Evolutionary conservation across 1,139 yeast species (phyloP).

Genomic region (Protomyces inouyei): DNA sequence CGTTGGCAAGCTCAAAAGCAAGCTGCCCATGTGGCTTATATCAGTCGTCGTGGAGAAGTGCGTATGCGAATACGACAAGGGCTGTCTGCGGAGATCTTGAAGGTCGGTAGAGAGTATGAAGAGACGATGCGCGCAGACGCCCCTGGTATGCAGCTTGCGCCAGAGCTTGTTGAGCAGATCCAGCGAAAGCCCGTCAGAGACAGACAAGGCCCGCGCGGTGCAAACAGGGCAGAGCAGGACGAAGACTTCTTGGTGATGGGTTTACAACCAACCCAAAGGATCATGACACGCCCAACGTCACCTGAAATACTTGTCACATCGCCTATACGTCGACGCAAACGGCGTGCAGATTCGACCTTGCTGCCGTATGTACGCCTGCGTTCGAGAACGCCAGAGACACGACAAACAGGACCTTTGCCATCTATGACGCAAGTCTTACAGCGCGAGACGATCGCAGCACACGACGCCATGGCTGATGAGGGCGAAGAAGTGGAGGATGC

Average conservation of each 20-base stretch:
- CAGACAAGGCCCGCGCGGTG: neutral
- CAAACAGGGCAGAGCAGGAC: conserved; percentile 6
- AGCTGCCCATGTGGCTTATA: conserved; percentile 12
- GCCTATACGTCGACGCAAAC: neutral
- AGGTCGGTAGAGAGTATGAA: conserved; percentile 3
- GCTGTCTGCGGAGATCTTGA: neutral
- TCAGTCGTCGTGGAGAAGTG: conserved; percentile 3
- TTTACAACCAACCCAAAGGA: neutral
- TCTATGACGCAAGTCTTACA: neutral
- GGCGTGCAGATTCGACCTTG: neutral
- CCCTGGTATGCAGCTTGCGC: neutral
- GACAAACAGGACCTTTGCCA: neutral
- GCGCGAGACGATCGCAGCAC: neutral
- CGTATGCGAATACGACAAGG: conserved; percentile 2
- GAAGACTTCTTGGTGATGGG: conserved; percentile 14
- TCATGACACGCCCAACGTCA: neutral
- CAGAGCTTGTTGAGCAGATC: neutral
- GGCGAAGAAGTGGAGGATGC: neutral
- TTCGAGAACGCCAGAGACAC: neutral
- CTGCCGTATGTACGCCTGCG: neutral
- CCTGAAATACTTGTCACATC: neutral
- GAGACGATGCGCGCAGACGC: neutral
- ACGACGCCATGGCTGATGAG: neutral
- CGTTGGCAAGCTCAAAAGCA: conserved; percentile 10
- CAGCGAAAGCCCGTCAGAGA: neutral